Conservation (phyloP, 345 rosid genomes). For the Raphanus raphanistrum region DNA sequence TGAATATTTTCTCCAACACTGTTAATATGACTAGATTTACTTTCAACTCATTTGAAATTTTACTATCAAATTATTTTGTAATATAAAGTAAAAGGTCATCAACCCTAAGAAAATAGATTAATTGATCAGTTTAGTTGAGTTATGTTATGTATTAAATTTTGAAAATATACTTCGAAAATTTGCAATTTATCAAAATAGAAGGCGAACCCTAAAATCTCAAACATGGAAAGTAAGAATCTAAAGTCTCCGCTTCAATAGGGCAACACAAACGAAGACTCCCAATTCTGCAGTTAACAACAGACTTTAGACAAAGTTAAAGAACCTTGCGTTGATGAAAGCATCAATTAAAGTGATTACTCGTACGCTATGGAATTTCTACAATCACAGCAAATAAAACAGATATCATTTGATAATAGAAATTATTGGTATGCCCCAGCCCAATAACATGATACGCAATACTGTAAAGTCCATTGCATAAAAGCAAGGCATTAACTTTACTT, state of each 20-base stretch:
- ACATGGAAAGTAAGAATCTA: background rate
- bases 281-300: background rate
- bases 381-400: too few relatives aligned
- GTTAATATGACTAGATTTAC: background rate
- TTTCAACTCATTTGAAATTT: background rate
- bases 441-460: background rate
- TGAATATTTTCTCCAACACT: background rate
- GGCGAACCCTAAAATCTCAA: background rate
- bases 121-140: background rate
- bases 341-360: background rate
- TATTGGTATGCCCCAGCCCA: too few relatives aligned
- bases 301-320: background rate
- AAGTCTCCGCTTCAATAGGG: background rate
- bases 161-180: background rate
- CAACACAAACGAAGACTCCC: background rate
- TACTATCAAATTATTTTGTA: too few relatives aligned
- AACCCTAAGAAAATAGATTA: background rate
- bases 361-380: too few relatives aligned
- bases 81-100: background rate
- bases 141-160: background rate
- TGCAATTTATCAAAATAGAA: too few relatives aligned
- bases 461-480: background rate
- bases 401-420: too few relatives aligned
- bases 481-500: background rate
- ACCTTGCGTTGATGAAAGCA: background rate